Evolutionary conservation across 1,284 basidiomycete genomes (phyloP).

Genomic region (Cutaneotrichosporon sp.): DNA sequence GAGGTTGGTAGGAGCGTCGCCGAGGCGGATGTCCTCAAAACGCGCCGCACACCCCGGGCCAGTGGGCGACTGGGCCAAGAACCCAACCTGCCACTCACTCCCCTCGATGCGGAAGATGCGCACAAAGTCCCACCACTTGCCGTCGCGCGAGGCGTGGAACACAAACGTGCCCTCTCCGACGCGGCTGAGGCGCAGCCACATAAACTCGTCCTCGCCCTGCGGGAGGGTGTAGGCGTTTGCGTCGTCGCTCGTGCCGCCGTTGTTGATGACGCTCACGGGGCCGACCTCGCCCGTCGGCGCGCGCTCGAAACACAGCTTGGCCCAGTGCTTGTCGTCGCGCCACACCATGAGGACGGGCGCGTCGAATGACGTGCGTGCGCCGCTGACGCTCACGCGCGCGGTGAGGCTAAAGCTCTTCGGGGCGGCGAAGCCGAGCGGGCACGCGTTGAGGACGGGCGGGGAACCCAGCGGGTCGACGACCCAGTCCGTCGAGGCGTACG

Average conservation of each 20-base stretch:
- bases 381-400: slow-evolving; percentile 1
- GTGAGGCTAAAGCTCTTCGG: not conserved
- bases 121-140: slow-evolving; percentile 8
- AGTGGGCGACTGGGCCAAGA: slow-evolving; percentile 6
- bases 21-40: slow-evolving; percentile 6
- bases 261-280: slow-evolving; percentile 3
- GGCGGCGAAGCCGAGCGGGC: slow-evolving; percentile 3
- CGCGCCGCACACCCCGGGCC: slow-evolving; percentile 8
- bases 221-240: slow-evolving; percentile 4
- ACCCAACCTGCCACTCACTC: slow-evolving; percentile 7
- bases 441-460: not conserved
- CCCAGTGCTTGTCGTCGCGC: slow-evolving; percentile 10
- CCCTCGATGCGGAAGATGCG: slow-evolving; percentile 1
- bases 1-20: not conserved
- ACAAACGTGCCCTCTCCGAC: not conserved
- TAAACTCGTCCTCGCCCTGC: not conserved
- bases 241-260: slow-evolving; percentile 9
- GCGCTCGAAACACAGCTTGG: slow-evolving; percentile 9
- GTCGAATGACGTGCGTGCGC: slow-evolving; percentile 5
- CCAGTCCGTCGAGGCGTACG: slow-evolving; percentile 10
- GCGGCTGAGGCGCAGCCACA: slow-evolving; percentile 5
- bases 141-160: slow-evolving; percentile 3
- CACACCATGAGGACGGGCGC: slow-evolving; percentile 11
- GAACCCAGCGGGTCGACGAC: not conserved
- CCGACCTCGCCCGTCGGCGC: not conserved